Percentiles rank a stretch among this genome's conserved stretches.
Evolutionary conservation across 176 grass and related monocot genomes (phyloP).

Genomic region (Neostapfia colusana): DNA sequence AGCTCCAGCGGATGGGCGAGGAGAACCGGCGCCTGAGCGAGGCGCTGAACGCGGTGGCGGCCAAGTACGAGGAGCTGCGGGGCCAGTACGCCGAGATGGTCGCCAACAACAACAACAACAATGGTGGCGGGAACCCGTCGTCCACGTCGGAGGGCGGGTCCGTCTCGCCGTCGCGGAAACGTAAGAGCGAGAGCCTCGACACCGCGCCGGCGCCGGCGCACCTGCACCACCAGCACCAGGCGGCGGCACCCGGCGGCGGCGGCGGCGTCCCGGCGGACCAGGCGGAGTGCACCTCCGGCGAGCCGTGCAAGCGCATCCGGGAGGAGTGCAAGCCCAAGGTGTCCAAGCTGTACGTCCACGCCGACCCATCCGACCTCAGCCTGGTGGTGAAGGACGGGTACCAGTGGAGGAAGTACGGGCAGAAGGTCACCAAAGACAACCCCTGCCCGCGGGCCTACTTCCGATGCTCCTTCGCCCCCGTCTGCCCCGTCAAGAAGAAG

Average conservation of each 20-base stretch:
- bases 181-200: conserved; percentile 62
- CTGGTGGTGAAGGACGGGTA: conserved; percentile 85
- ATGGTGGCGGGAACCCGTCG: conserved; percentile 2
- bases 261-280: not conserved
- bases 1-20: conserved; percentile 57
- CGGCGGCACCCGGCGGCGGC: not conserved
- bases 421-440: conserved; percentile 96
- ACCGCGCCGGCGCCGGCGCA: conserved; percentile 19
- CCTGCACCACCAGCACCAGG: conserved; percentile 8
- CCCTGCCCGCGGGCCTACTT: conserved; percentile 90
- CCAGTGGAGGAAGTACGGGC: conserved; percentile 95
- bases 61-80: conserved; percentile 55
- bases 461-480: conserved; percentile 75
- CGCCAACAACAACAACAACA: not conserved
- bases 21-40: conserved; percentile 73
- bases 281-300: conserved; percentile 58
- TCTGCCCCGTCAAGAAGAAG: conserved; percentile 91
- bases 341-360: conserved; percentile 60
- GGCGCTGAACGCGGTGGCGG: conserved; percentile 41
- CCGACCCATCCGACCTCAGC: conserved; percentile 63
- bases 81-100: conserved; percentile 54
- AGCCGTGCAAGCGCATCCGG: conserved; percentile 56
- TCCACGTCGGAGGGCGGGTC: conserved; percentile 74
- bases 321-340: conserved; percentile 56
- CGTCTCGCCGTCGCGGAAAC: conserved; percentile 63